phyloP scores from a whole-genome alignment of 169 alveolate species.

The Eimeria acervulina region DNA sequence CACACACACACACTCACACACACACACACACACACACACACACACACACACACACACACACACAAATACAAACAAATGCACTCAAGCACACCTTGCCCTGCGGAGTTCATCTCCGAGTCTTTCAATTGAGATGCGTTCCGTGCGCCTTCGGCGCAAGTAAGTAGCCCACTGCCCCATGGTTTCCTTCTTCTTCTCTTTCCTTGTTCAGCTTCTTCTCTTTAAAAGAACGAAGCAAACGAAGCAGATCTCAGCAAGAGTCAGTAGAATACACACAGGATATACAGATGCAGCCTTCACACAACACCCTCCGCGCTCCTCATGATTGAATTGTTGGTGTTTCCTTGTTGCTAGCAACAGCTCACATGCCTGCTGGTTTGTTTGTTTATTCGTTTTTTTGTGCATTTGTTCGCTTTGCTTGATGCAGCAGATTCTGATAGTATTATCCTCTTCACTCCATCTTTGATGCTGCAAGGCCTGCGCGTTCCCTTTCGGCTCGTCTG shows the following conservation, averaged over 20 bases:
- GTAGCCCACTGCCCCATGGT: constrained; percentile 79
- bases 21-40: not conserved
- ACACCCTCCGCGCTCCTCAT: too few species aligned
- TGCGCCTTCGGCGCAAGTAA: constrained; percentile 56
- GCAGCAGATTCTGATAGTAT: not conserved
- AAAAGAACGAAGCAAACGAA: not conserved
- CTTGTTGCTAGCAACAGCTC: too few species aligned
- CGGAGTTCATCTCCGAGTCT: constrained; percentile 76
- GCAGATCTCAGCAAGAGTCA: not conserved
- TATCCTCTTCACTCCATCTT: not conserved
- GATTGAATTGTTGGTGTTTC: not conserved
- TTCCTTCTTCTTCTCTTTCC: not conserved
- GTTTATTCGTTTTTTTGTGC: too few species aligned
- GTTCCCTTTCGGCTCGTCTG: not conserved
- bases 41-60: not conserved
- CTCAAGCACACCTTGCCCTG: constrained; percentile 35
- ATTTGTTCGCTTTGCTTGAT: too few species aligned
- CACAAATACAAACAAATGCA: not conserved
- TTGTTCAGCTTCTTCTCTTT: not conserved
- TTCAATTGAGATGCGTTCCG: constrained; percentile 57
- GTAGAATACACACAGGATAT: too few species aligned
- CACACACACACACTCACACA: too few species aligned
- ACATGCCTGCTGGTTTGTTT: too few species aligned
- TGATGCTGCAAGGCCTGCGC: not conserved
- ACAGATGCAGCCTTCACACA: not conserved